These are phyloP conservation scores for Drosera spatulata DNA, from an alignment of 179 eudicot species.

Conservation along the genomic window DNA sequence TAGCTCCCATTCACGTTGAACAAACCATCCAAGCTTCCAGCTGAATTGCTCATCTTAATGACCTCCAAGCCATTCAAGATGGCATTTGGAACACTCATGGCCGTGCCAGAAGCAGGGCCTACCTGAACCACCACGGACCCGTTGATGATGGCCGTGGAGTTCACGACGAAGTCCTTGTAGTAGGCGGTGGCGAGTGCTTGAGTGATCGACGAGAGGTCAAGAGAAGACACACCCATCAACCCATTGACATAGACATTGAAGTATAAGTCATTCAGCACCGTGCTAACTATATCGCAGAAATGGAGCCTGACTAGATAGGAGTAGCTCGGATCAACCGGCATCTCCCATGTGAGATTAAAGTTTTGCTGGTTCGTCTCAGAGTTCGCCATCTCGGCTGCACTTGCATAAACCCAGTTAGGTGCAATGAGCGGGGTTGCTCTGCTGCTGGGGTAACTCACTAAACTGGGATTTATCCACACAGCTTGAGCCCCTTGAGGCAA, in stretches of 20 bases:
- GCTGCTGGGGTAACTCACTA: slow-evolving; percentile 23
- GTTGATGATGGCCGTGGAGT: slow-evolving; percentile 11
- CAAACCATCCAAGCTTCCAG: slow-evolving; percentile 32
- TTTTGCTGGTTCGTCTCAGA: slow-evolving; percentile 25
- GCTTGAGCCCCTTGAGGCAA: slow-evolving; percentile 20
- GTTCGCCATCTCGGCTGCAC: slow-evolving; percentile 48
- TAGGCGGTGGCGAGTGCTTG: slow-evolving; percentile 23
- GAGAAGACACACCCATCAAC: slow-evolving; percentile 43
- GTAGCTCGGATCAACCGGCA: slow-evolving; percentile 34
- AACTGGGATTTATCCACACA: slow-evolving; percentile 23
- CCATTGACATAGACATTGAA: slow-evolving; percentile 67
- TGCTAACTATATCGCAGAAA: slow-evolving; percentile 81
- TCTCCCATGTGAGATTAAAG: slow-evolving; percentile 66
- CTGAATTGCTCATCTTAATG: slow-evolving; percentile 33
- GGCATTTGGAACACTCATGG: slow-evolving; percentile 18
- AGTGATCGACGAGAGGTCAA: slow-evolving; percentile 50
- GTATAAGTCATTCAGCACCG: slow-evolving; percentile 43
- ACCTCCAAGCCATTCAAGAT: slow-evolving; percentile 36
- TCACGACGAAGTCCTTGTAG: slow-evolving; percentile 32
- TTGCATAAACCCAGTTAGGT: slow-evolving; percentile 42
- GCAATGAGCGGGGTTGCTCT: slow-evolving; percentile 44
- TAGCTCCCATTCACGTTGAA: slow-evolving; percentile 27
- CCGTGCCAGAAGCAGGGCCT: slow-evolving; percentile 23
- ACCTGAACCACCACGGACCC: slow-evolving; percentile 21
- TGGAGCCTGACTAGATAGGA: slow-evolving; percentile 56